phyloP scores from a whole-genome alignment of 2,329 filamentous ascomycete genomes.

The Teratosphaeria zuluensis region DNA sequence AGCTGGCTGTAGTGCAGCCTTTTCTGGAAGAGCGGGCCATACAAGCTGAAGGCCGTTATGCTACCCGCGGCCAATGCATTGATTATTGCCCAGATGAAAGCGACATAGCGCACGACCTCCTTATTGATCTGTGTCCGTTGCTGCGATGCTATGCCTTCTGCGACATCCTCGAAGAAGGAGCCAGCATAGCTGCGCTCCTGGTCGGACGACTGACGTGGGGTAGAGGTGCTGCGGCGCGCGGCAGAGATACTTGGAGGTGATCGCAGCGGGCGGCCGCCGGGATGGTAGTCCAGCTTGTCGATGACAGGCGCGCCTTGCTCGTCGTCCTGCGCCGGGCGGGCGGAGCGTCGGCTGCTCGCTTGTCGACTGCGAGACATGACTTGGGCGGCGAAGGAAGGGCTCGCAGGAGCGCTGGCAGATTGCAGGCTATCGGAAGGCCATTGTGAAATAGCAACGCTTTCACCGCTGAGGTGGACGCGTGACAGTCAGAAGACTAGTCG shows the following conservation, averaged over 20 bases:
- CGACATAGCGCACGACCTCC: constrained; percentile 43
- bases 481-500: no score
- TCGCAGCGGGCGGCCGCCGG: constrained; percentile 30
- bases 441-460: not conserved
- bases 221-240: not conserved
- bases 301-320: constrained; percentile 24
- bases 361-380: not conserved
- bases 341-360: not conserved
- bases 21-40: constrained; percentile 81
- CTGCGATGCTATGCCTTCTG: constrained; percentile 49
- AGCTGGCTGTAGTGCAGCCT: constrained; percentile 81
- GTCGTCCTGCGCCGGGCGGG: constrained; percentile 1
- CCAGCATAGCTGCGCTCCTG: constrained; percentile 37
- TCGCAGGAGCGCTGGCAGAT: not conserved
- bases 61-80: constrained; percentile 75
- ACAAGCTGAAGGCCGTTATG: constrained; percentile 87
- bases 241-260: not conserved
- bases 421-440: not conserved
- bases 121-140: constrained; percentile 46
- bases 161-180: constrained; percentile 51
- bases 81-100: constrained; percentile 52
- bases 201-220: constrained; percentile 15
- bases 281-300: constrained; percentile 42
- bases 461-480: no score
- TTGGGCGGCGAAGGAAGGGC: not conserved